Base-by-base conservation (phyloP, 169 alveolate species). In the Plasmodium inui region DNA sequence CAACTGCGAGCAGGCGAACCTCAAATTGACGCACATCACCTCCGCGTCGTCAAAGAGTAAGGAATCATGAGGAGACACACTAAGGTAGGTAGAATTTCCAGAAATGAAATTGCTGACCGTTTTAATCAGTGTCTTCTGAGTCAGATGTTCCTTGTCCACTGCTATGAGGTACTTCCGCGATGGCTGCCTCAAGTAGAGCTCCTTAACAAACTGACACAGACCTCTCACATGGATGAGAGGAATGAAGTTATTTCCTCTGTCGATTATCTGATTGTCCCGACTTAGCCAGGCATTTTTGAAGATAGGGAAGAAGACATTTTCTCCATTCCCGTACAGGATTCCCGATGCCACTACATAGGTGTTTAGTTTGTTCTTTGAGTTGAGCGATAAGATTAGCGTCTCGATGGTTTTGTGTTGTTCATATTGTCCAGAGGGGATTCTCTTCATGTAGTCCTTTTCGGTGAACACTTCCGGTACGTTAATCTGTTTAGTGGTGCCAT, bases 251-350 rank as follows among this genome's bases (percentile, higher is more conserved):
- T 85, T 37, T 4, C 93, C 93, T 17, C 61, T 72, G 44, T 85
- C 93, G 8, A 85, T 85, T 12, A 85, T 73, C 3, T 85, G 81
- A 73, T 74, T 85, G 26, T 85, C 93, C 28, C 19, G 28, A 39
- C 93, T 73, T 44, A 85, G 57, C 93, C 93, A 85, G 1, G 93
- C 93, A 73, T 85, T 85, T 85, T 70, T 85, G 10, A 85, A 85
- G 14, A 85, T 85, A 9, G 93, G 79, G 7, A 74, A 85, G 39
- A 85, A 74, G 2, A 85, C 80, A 26, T 37, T 74, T 85, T 85
- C 93, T 1, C 93, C 93, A 53, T 85, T 85, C 0, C 93, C 93
- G 41, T 85, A 85, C 14, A 74, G 34, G 7, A 85, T 70, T 9
- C 93, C 93, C 0, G 93, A 85, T 3, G 84, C 93, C 10, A 85